Conservation (phyloP, 2,329 filamentous ascomycete species). For the Hypoxylon sp. region DNA sequence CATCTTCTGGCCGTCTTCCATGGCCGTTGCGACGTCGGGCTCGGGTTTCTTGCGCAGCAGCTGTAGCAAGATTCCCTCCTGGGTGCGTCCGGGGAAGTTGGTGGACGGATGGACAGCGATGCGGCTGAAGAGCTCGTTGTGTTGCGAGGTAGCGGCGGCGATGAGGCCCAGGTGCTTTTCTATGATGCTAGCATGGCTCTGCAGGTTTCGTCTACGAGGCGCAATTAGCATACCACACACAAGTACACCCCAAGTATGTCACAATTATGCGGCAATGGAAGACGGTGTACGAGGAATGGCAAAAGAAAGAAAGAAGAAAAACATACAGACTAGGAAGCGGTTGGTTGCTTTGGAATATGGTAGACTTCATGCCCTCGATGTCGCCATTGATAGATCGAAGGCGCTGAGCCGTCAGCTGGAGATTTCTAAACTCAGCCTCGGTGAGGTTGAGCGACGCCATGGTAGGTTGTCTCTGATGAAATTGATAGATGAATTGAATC, state of each 20-base stretch:
- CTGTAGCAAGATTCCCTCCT: slow-evolving; percentile 70
- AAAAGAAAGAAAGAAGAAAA: neutral
- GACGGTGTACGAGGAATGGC: neutral
- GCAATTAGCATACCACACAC: too few species aligned
- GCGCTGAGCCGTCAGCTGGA: slow-evolving; percentile 75
- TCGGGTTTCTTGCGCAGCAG: slow-evolving; percentile 86
- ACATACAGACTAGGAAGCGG: slow-evolving; percentile 72
- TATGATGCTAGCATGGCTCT: slow-evolving; percentile 75
- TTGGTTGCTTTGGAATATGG: slow-evolving; percentile 64
- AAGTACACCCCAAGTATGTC: neutral
- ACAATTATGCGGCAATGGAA: neutral
- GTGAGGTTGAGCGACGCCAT: slow-evolving; percentile 59
- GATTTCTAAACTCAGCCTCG: slow-evolving; percentile 69
- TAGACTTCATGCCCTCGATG: slow-evolving; percentile 67
- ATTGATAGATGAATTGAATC: neutral
- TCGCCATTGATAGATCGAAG: slow-evolving; percentile 74
- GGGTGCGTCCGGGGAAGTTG: slow-evolving; percentile 74
- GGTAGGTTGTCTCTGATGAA: neutral
- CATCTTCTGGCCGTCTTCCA: slow-evolving; percentile 67
- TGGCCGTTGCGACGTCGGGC: slow-evolving; percentile 76
- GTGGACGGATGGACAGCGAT: slow-evolving; percentile 79
- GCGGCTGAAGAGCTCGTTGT: slow-evolving; percentile 72
- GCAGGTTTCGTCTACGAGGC: slow-evolving; percentile 71
- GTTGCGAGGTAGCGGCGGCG: slow-evolving; percentile 68
- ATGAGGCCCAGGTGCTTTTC: slow-evolving; percentile 74